phyloP scores from a whole-genome alignment of 1,284 basidiomycete species.

The Naganishia cerealis region DNA sequence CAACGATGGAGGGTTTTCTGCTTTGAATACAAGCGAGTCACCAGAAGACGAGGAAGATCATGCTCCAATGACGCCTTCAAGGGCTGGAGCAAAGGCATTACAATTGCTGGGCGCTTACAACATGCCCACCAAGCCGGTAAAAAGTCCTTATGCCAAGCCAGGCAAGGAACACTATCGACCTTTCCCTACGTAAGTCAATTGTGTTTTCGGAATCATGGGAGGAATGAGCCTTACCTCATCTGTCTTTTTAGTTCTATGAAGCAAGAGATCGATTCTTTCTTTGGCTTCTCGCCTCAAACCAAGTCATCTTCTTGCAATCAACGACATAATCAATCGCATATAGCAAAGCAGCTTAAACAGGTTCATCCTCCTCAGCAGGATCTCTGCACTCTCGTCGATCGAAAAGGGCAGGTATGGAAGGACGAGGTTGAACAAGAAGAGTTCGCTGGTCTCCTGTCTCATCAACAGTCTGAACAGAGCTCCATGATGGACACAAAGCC shows the following conservation, averaged over 20 bases:
- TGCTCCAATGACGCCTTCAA: constrained; percentile 29
- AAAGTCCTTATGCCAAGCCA: neutral
- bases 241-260: neutral
- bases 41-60: neutral
- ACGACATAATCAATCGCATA: too few relatives aligned
- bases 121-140: neutral
- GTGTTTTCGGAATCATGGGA: neutral
- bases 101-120: constrained; percentile 15
- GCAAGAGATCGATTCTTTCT: constrained; percentile 17
- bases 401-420: neutral
- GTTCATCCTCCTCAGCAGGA: neutral
- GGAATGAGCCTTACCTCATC: neutral
- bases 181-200: constrained; percentile 9
- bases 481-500: neutral
- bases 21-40: neutral
- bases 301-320: neutral
- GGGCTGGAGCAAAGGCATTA: constrained; percentile 33
- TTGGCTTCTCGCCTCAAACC: constrained; percentile 3
- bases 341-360: neutral
- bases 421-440: neutral
- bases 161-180: constrained; percentile 13
- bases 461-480: neutral
- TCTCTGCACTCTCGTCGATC: neutral
- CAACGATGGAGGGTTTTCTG: neutral
- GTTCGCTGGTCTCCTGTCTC: neutral